phyloP scores from a whole-genome alignment of 495 filamentous ascomycete species.

The Friedmanniomyces simplex region DNA sequence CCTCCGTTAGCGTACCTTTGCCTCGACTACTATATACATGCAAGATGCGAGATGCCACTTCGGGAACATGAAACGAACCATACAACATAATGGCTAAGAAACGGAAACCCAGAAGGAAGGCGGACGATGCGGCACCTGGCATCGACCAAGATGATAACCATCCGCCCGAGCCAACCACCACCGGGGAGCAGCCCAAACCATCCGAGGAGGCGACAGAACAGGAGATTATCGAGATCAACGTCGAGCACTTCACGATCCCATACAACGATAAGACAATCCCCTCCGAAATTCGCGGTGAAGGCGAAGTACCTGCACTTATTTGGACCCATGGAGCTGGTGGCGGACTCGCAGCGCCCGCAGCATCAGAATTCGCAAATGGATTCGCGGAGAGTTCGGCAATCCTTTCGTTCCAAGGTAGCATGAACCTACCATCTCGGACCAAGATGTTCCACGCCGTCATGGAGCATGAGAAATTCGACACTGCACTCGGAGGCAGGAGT shows the following conservation, averaged over 20 bases:
- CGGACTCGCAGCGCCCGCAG: slow-evolving; percentile 26
- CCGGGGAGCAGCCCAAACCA: neutral
- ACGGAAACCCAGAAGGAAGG: neutral
- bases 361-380: slow-evolving; percentile 28
- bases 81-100: neutral
- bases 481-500: slow-evolving; percentile 29
- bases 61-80: neutral
- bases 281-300: slow-evolving; percentile 5
- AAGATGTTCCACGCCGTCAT: slow-evolving; percentile 27
- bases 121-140: too few relatives aligned
- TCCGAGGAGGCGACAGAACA: neutral
- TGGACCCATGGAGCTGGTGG: slow-evolving; percentile 38
- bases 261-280: slow-evolving; percentile 6
- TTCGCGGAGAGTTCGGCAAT: slow-evolving; percentile 21
- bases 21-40: too few relatives aligned
- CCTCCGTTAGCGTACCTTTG: neutral
- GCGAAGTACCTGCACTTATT: slow-evolving; percentile 17
- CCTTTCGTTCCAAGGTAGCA: slow-evolving; percentile 31
- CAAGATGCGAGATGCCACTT: too few relatives aligned
- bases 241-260: slow-evolving; percentile 1
- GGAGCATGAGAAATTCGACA: slow-evolving; percentile 3
- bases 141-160: neutral
- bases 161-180: neutral
- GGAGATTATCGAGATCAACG: neutral
- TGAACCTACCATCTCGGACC: slow-evolving; percentile 30